Conservation (phyloP, 2,329 filamentous ascomycete species). For the Harringtonia lauricola region DNA sequence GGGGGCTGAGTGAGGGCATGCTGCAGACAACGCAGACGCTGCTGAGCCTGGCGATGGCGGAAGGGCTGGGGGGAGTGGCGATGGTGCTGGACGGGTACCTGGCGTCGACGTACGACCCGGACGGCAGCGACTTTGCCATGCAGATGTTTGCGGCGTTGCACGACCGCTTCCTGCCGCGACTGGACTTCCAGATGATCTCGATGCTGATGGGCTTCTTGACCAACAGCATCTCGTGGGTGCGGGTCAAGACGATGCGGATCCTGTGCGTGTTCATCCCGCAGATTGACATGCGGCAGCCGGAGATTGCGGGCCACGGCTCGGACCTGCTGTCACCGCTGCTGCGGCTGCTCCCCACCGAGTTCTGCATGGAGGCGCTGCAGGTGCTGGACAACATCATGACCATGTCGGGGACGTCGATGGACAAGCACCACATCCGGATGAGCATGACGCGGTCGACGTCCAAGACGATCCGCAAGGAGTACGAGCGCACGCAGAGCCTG, state of each 20-base stretch:
- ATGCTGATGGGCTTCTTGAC: slow-evolving; percentile 88
- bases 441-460: slow-evolving; percentile 91
- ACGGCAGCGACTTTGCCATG: slow-evolving; percentile 59
- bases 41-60: slow-evolving; percentile 59
- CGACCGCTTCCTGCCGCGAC: slow-evolving; percentile 66
- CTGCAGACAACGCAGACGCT: slow-evolving; percentile 58
- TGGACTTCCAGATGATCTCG: slow-evolving; percentile 76
- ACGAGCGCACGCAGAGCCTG: slow-evolving; percentile 83
- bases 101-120: slow-evolving; percentile 51
- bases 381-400: slow-evolving; percentile 94
- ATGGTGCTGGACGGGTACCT: slow-evolving; percentile 61
- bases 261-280: slow-evolving; percentile 76
- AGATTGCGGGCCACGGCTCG: slow-evolving; percentile 82
- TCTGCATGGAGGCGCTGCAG: slow-evolving; percentile 82
- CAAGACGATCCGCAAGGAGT: slow-evolving; percentile 80
- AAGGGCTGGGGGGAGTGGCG: slow-evolving; percentile 57
- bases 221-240: slow-evolving; percentile 82
- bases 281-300: slow-evolving; percentile 84
- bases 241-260: slow-evolving; percentile 84
- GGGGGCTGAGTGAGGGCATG: slow-evolving; percentile 37
- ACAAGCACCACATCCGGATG: slow-evolving; percentile 92
- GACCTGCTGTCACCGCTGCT: slow-evolving; percentile 91
- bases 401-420: slow-evolving; percentile 83
- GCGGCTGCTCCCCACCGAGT: slow-evolving; percentile 81
- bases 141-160: slow-evolving; percentile 65